These are phyloP conservation scores for Rhizomucor miehei DNA, from an alignment of 371 early-diverging fungal genomes.

Conservation along the genomic window DNA sequence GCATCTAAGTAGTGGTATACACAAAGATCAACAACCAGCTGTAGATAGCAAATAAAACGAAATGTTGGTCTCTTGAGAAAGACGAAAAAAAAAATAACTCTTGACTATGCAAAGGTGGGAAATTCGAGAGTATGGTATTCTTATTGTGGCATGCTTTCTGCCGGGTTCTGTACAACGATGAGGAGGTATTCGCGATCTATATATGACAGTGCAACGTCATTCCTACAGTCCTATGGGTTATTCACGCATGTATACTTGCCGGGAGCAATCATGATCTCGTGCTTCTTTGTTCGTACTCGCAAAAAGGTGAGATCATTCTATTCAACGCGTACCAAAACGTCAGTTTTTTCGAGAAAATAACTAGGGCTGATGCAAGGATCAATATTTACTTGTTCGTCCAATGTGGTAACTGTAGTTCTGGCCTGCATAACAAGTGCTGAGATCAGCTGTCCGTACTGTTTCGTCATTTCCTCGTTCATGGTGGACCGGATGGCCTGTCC, in stretches of 20 bases:
- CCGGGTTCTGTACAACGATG: conserved; percentile 85
- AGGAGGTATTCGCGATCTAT: conserved; percentile 86
- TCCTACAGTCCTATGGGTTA: not conserved
- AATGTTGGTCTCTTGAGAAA: not conserved
- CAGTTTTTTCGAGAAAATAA: not conserved
- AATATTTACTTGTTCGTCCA: conserved; percentile 35
- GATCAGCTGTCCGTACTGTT: conserved; percentile 62
- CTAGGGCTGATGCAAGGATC: not conserved
- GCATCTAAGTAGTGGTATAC: conserved; percentile 16
- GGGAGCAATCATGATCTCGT: conserved; percentile 94
- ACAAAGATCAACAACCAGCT: conserved; percentile 7
- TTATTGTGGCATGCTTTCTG: conserved; percentile 34
- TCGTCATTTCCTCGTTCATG: conserved; percentile 73
- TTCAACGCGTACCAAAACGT: not conserved
- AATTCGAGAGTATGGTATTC: not conserved
- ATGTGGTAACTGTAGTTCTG: conserved; percentile 24
- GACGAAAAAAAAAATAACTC: not conserved
- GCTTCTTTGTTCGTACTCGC: conserved; percentile 88
- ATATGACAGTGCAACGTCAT: not conserved
- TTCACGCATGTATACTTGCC: conserved; percentile 44
- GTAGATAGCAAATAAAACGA: not conserved
- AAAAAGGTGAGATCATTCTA: conserved; percentile 93
- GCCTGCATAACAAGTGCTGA: conserved; percentile 37
- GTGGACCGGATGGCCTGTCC: conserved; percentile 90
- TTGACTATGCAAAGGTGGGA: not conserved